Base-by-base conservation (phyloP, 2,329 filamentous ascomycete genomes). In the Aspergillus eucalypticola region DNA sequence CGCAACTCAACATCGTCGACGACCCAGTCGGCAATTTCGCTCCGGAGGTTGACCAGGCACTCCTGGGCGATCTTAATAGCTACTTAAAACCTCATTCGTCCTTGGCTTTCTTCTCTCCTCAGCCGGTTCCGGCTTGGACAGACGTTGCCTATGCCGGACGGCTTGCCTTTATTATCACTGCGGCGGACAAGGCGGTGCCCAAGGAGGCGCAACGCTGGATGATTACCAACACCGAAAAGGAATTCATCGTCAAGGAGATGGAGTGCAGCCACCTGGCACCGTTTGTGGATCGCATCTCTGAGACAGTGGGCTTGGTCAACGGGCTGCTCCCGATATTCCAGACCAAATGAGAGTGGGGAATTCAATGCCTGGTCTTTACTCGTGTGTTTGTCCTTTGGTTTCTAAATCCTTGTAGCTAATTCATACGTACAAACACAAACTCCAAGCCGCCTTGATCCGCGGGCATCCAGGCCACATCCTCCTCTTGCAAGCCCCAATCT, bases 121-220 rank as follows among this genome's bases (percentile, higher is more conserved):
- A 69, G 39, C 69, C 69, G 0, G 48, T 59, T 39, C 62, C 67
- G 3, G 71, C 69, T 0, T 73, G 71, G 69, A 60, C 61, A 5
- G 70, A 74, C 8, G 23, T 49, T 6, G 56, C 46, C 0, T 70
- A 60, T 41, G n/a, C 38, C 8, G 64, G 67, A 2, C 62, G 66
- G 10, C 49, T 64, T 21, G 69, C 66, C 3, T 72, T 61, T 50
- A 65, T 72, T 19, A 62, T 69, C 5, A 67, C 67, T 3, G 55
- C 60, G 1, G 25, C 58, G 1, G 69, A 72, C 27, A 46, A 48
- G 7, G 68, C 69, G 1, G 62, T 71, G 7, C 64, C 69, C 1
- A 64, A 64, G 19, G 63, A 56, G 44, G 67, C 63, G 5, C 70
- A 72, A 50, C 60, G 63, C 19, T 60, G 60, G 8, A 70, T 72